phyloP scores from a whole-genome alignment of 208 protist species.

The Wallacemonas sp. region DNA sequence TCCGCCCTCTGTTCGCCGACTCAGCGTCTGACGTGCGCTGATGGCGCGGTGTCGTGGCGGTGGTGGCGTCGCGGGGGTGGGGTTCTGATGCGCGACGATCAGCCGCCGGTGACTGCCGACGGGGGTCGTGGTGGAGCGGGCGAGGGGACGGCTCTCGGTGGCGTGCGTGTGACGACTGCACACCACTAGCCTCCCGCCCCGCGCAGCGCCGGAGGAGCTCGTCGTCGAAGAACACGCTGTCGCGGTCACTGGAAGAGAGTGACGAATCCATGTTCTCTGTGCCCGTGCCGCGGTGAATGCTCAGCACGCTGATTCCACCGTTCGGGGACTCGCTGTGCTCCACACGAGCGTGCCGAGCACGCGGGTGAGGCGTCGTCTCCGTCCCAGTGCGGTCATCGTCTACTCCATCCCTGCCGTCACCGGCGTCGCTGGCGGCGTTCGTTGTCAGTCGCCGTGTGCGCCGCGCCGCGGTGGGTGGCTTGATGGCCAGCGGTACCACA shows the following conservation, averaged over 20 bases:
- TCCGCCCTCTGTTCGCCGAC: no score
- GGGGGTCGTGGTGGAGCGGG: no score
- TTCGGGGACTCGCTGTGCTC: neutral
- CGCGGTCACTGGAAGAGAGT: neutral
- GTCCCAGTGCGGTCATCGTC: no score
- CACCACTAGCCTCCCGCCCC: neutral
- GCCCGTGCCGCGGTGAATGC: neutral
- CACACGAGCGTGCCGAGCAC: neutral
- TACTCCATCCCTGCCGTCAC: no score
- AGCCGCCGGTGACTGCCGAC: no score
- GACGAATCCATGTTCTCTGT: no score
- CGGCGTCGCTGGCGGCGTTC: no score
- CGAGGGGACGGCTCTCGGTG: neutral
- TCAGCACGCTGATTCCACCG: conserved; percentile 4
- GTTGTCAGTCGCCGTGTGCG: neutral
- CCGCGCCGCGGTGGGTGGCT: neutral
- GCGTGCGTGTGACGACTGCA: neutral
- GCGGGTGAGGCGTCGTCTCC: neutral
- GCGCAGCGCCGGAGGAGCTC: neutral
- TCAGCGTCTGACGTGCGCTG: no score
- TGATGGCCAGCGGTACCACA: no score
- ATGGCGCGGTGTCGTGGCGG: no score
- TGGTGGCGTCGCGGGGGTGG: no score
- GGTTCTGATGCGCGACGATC: no score
- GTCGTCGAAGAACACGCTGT: neutral